phyloP scores from a whole-genome alignment of 148 eudicot genomes.

The Amaranthus hypochondriacus region DNA sequence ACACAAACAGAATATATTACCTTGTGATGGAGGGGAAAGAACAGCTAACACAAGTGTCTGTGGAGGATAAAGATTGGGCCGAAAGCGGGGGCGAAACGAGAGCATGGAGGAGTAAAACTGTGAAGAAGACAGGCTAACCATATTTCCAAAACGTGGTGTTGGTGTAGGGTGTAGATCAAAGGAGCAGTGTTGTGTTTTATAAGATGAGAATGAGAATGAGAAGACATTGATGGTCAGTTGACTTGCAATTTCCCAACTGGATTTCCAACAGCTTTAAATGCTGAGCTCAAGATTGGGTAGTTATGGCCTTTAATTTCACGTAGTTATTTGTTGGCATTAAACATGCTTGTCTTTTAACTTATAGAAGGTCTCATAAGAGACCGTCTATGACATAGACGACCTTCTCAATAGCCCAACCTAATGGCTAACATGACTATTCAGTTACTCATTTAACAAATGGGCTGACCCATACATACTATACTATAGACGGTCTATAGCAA shows the following conservation, averaged over 20 bases:
- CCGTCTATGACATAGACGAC: too few relatives aligned
- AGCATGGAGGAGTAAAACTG: constrained; percentile 9
- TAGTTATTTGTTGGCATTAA: constrained; percentile 17
- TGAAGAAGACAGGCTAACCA: background rate
- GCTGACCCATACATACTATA: too few relatives aligned
- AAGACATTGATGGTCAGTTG: background rate
- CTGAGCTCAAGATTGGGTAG: constrained; percentile 7
- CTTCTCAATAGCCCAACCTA: too few relatives aligned
- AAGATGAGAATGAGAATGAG: constrained; percentile 1
- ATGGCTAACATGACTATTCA: too few relatives aligned
- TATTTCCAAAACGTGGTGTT: background rate
- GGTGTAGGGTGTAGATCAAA: background rate
- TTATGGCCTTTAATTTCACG: constrained; percentile 8
- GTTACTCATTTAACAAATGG: too few relatives aligned
- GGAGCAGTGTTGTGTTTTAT: background rate
- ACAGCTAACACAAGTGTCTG: constrained; percentile 14
- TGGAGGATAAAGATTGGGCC: background rate
- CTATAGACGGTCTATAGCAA: too few relatives aligned
- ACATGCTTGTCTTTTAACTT: background rate
- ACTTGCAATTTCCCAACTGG: constrained; percentile 14
- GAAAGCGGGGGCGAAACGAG: background rate
- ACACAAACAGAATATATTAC: constrained; percentile 1
- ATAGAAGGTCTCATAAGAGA: background rate
- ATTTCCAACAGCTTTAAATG: constrained; percentile 13
- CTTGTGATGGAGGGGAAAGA: constrained; percentile 21